Conservation (phyloP, 2,329 filamentous ascomycete genomes). For the Cytospora piceae region DNA sequence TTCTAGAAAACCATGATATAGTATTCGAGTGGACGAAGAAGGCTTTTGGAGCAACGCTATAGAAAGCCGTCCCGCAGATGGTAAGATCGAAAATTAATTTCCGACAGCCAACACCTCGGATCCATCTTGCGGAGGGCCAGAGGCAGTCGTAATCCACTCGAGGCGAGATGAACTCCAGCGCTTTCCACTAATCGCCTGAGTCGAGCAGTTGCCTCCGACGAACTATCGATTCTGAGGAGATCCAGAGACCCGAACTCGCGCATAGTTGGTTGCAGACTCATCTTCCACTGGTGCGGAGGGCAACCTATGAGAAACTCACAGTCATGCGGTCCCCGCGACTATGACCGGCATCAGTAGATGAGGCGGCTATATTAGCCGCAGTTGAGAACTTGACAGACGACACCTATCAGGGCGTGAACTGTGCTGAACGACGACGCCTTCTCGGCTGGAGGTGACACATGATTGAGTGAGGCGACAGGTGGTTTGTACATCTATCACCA, state of each 20-base stretch:
- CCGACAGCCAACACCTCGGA: slow-evolving; percentile 8
- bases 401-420: background rate
- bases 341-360: background rate
- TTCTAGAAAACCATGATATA: slow-evolving; percentile 19
- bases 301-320: background rate
- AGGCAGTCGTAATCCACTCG: background rate
- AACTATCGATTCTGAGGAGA: background rate
- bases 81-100: slow-evolving; percentile 17
- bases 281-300: background rate
- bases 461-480: background rate
- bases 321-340: background rate
- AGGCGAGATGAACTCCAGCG: slow-evolving; percentile 4
- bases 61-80: slow-evolving; percentile 14
- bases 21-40: slow-evolving; percentile 11
- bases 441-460: background rate
- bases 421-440: background rate
- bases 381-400: background rate
- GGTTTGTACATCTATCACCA: background rate
- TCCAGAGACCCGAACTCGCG: background rate
- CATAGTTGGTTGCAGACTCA: background rate
- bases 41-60: slow-evolving; percentile 6
- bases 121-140: slow-evolving; percentile 4
- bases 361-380: background rate
- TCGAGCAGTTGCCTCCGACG: background rate
- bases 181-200: background rate